A percentile compares a stretch with the other conserved stretches of the same genome.
These are phyloP conservation scores for Venturia asperata DNA, from an alignment of 2,329 filamentous ascomycete species.

Conservation along the genomic window DNA sequence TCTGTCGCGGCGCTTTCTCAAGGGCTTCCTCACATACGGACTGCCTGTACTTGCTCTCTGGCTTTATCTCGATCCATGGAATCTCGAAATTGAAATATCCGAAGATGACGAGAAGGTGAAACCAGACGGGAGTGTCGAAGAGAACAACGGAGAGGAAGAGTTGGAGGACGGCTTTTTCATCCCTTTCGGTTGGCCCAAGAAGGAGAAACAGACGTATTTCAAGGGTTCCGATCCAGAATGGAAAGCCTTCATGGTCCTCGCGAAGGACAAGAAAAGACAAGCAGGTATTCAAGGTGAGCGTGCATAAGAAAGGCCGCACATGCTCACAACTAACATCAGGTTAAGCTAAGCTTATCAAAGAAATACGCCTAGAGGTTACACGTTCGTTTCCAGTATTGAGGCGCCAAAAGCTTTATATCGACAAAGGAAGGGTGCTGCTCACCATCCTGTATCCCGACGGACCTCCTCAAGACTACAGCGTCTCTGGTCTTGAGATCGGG, in stretches of 20 bases:
- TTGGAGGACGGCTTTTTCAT: constrained; percentile 37
- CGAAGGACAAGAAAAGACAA: constrained; percentile 36
- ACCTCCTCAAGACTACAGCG: constrained; percentile 43
- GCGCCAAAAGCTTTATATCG: constrained; percentile 33
- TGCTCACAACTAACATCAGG: constrained; percentile 19
- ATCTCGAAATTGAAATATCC: constrained; percentile 7
- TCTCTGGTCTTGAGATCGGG: constrained; percentile 37
- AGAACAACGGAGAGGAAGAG: constrained; percentile 28
- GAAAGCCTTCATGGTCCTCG: constrained; percentile 43
- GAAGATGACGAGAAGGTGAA: constrained; percentile 23
- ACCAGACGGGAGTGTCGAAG: constrained; percentile 24
- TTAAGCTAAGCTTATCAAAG: constrained; percentile 31
- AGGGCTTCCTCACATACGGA: neutral
- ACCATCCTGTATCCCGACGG: constrained; percentile 43
- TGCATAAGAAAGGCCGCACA: neutral
- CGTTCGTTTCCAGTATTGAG: constrained; percentile 27
- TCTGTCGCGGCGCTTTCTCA: constrained; percentile 13
- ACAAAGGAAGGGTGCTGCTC: constrained; percentile 40
- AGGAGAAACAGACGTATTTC: constrained; percentile 38
- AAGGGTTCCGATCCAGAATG: constrained; percentile 48
- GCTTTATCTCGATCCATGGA: neutral
- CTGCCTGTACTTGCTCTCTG: neutral
- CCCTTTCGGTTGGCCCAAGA: constrained; percentile 41
- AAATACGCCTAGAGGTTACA: constrained; percentile 28
- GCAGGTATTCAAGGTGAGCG: constrained; percentile 33